Evolutionary conservation across 495 filamentous ascomycete genomes (phyloP).

Genomic region (Neurospora sp.): DNA sequence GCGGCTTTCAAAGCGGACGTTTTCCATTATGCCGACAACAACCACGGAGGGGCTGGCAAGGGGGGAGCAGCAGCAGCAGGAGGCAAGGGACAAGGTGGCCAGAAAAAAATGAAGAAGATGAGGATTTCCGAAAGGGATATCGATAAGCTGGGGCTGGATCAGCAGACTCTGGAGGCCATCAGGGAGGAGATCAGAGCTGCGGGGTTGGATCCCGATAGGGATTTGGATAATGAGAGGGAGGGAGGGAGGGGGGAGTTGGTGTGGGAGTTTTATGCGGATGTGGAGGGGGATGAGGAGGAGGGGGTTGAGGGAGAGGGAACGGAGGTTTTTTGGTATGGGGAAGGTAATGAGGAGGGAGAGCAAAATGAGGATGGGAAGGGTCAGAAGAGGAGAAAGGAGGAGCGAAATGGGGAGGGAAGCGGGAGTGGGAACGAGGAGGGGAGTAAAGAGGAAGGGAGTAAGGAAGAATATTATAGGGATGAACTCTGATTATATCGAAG

Average conservation of each 20-base stretch:
- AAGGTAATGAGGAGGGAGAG: no score
- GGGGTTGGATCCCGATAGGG: conserved; percentile 21
- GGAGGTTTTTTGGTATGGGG: no score
- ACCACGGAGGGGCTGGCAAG: not conserved
- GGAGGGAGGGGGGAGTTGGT: not conserved
- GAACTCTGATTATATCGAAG: conserved; percentile 16
- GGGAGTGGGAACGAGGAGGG: conserved; percentile 20
- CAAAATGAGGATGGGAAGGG: not conserved
- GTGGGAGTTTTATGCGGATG: not conserved
- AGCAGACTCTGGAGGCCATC: conserved; percentile 53
- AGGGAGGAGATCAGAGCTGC: conserved; percentile 44
- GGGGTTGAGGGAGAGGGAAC: no score
- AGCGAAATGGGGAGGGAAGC: not conserved
- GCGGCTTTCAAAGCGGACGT: not conserved
- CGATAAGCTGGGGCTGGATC: conserved; percentile 58
- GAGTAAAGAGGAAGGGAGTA: conserved; percentile 34
- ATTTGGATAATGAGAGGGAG: not conserved
- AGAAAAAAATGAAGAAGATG: conserved; percentile 39
- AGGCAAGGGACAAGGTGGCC: not conserved
- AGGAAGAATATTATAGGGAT: conserved; percentile 38
- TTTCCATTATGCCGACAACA: not conserved
- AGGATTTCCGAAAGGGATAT: conserved; percentile 47
- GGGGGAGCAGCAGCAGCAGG: conserved; percentile 1
- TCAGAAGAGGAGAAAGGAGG: not conserved
- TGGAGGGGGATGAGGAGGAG: not conserved